Evolutionary conservation across 805 yeast genomes (phyloP), one percentile per base, ranked within the genome.

Genomic region (Saccharomyces mikatae): DNA sequence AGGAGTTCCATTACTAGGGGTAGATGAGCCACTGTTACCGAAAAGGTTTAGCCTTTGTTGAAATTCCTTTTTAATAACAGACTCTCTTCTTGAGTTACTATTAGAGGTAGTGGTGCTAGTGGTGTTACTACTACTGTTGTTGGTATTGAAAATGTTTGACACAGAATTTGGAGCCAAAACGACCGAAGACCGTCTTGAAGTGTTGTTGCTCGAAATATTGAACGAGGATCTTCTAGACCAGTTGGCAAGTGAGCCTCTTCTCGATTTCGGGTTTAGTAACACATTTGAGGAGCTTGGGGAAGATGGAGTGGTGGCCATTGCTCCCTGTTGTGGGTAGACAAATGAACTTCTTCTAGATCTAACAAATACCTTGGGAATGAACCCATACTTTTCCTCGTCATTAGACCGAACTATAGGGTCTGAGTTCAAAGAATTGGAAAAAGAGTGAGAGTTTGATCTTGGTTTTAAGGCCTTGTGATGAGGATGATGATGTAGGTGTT

Each of bases 281-380:
- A 64, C 65, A 9, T 54, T 49, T 0, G 65, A 54, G 32, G 62
- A 53, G 27, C 56, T 58, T n/a, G 59, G 54, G 13, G 59, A 44
- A 1, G 60, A 17, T 11, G 41, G 28, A 29, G 29, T 10, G 47
- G 53, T 13, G 50, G 29, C 31, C 22, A 14, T 9, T 26, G 30
- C 6, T 4, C 32, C 36, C 6, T 56, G 41, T 4, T 32, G 49
- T 14, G 62, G 56, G 31, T 54, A 57, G 10, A 62, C 64, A 28
- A 60, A 60, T 2, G 71, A 68, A 46, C 63, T 60, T 55, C 71
- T 62, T 56, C 74, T 68, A 17, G 71, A 63, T 52, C 65, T 65
- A 3, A 70, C 71, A 28, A 69, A 58, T 17, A 70, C 69, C 53
- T 69, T 69, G 47, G 74, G 74, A 24, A 69, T 60, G 31, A 68